These are phyloP conservation scores for Boletus sp. DNA, from an alignment of 768 basidiomycete species.

Conservation along the genomic window DNA sequence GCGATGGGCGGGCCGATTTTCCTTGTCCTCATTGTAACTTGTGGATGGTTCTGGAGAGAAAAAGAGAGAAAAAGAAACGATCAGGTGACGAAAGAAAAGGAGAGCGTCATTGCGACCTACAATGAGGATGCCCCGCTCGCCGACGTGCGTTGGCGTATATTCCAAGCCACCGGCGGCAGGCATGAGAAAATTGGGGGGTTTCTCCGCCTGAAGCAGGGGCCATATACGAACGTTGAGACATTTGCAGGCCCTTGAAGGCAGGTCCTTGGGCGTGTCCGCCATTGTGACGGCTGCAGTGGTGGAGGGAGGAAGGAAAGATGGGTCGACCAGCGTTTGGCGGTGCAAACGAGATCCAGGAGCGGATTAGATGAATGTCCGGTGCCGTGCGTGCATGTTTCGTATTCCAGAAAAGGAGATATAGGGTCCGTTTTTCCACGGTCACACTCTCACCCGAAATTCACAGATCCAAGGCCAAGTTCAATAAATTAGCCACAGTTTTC, in stretches of 20 bases:
- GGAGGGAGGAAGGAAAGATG: conserved; percentile 17
- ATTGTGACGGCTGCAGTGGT: conserved; percentile 19
- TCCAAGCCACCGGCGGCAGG: conserved; percentile 28
- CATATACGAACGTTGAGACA: conserved; percentile 70
- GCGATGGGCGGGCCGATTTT: conserved; percentile 42
- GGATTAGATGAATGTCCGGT: conserved; percentile 36
- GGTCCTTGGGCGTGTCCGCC: conserved; percentile 20
- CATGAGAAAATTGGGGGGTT: conserved; percentile 38
- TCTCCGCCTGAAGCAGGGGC: conserved; percentile 25
- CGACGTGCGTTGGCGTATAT: conserved; percentile 58
- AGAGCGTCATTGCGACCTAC: conserved; percentile 40
- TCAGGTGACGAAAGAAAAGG: not conserved
- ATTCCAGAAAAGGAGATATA: conserved; percentile 24
- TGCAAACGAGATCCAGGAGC: conserved; percentile 15
- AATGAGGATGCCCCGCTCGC: conserved; percentile 61
- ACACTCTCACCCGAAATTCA: conserved; percentile 3
- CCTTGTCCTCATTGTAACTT: conserved; percentile 65
- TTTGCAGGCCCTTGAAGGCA: conserved; percentile 50
- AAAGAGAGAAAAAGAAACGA: conserved; percentile 2
- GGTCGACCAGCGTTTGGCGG: conserved; percentile 26
- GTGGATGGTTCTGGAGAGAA: conserved; percentile 55
- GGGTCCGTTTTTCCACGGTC: conserved; percentile 19
- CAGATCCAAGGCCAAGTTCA: not conserved
- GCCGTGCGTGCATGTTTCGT: conserved; percentile 28
- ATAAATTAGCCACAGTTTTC: conserved; percentile 6